A percentile compares a stretch with the other conserved stretches of the same genome.
Conservation (phyloP, 2,329 filamentous ascomycete genomes). For the Trichophyton rubrum region DNA sequence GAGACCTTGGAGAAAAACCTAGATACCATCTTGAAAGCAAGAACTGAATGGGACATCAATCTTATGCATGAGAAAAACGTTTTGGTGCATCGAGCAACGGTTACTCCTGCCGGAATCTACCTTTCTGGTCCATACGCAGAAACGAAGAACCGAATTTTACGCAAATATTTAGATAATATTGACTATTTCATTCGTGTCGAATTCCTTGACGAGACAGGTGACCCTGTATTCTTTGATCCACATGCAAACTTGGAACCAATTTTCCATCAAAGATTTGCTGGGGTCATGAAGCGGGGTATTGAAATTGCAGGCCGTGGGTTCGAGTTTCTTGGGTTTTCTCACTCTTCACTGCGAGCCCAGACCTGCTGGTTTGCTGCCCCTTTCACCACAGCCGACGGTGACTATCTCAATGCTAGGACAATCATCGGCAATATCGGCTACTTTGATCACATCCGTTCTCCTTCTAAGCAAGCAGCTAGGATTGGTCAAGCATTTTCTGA, state of each 20-base stretch:
- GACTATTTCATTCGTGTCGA: constrained; percentile 58
- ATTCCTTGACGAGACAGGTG: constrained; percentile 62
- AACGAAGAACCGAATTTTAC: constrained; percentile 56
- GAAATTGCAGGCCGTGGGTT: constrained; percentile 51
- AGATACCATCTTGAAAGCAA: background rate
- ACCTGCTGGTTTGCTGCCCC: constrained; percentile 50
- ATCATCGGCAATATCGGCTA: constrained; percentile 39
- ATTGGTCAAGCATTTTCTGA: constrained; percentile 61
- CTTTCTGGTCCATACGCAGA: constrained; percentile 43
- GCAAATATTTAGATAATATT: constrained; percentile 48
- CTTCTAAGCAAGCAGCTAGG: constrained; percentile 47
- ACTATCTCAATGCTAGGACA: constrained; percentile 21
- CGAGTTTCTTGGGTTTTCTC: constrained; percentile 63
- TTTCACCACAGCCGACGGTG: constrained; percentile 26
- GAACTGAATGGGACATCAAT: background rate
- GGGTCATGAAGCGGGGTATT: constrained; percentile 48
- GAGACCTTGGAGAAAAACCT: constrained; percentile 19
- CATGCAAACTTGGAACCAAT: constrained; percentile 39
- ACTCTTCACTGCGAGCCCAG: constrained; percentile 62
- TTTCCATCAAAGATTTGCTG: constrained; percentile 47
- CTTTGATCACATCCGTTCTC: constrained; percentile 40
- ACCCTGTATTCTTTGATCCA: constrained; percentile 48
- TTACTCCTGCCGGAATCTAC: constrained; percentile 47
- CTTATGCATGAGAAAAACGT: constrained; percentile 30
- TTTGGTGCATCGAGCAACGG: constrained; percentile 42